A percentile compares a stretch with the other conserved stretches of the same genome.
phyloP scores from a whole-genome alignment of 441 rosid species.

The Lepidium campestre region DNA sequence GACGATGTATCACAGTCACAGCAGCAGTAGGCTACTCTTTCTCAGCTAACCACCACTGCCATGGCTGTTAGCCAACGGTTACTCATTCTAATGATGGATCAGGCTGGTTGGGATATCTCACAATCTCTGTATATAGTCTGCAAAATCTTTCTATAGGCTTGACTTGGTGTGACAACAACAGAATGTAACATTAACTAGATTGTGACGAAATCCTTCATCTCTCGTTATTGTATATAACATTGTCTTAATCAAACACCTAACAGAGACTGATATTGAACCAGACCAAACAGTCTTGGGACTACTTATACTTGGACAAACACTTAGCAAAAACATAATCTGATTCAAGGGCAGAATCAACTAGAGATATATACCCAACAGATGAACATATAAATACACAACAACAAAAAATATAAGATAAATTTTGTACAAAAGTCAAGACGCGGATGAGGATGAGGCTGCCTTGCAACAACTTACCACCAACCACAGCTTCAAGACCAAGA shows the following conservation, averaged over 20 bases:
- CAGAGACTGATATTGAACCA: background rate
- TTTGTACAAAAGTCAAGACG: background rate
- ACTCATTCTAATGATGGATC: slow-evolving; percentile 43
- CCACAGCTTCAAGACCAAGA: slow-evolving; percentile 5
- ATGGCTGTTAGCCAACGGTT: slow-evolving; percentile 28
- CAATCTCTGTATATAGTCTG: background rate
- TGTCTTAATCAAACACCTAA: background rate
- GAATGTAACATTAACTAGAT: background rate
- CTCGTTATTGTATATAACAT: background rate
- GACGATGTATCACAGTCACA: slow-evolving; percentile 56
- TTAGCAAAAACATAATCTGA: background rate
- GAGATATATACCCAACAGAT: background rate
- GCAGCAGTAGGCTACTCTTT: slow-evolving; percentile 36
- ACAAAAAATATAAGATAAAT: background rate
- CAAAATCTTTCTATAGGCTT: background rate
- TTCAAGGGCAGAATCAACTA: no score
- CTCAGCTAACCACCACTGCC: slow-evolving; percentile 54
- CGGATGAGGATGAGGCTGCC: background rate
- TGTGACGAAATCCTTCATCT: background rate
- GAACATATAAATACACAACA: slow-evolving; percentile 3
- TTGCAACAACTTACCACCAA: background rate
- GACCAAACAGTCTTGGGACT: background rate
- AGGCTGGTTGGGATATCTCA: slow-evolving; percentile 15
- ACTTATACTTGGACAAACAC: background rate
- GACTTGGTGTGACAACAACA: background rate